These are phyloP conservation scores for Strigomonas galati DNA, from an alignment of 208 protist genomes.

Conservation along the genomic window DNA sequence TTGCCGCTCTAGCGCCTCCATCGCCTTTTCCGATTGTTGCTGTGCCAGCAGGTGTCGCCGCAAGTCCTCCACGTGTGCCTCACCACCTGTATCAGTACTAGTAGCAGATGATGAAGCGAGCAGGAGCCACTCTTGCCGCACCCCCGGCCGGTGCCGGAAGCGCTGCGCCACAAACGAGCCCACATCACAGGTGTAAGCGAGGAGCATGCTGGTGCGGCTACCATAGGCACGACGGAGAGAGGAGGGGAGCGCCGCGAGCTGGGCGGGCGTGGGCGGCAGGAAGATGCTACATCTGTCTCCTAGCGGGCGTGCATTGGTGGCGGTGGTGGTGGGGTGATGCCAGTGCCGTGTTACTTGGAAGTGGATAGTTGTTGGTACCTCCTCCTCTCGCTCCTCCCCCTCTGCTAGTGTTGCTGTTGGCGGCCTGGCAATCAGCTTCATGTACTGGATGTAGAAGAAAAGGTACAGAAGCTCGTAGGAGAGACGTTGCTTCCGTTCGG, in stretches of 20 bases:
- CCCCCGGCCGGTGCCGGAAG: not conserved
- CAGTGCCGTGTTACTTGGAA: too few relatives aligned
- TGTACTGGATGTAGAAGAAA: conserved; percentile 17
- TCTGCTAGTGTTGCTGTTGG: too few relatives aligned
- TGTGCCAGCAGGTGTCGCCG: not conserved
- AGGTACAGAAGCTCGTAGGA: conserved; percentile 47
- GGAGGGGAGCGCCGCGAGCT: not conserved
- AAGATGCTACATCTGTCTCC: not conserved
- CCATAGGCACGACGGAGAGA: not conserved
- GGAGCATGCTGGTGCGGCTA: not conserved
- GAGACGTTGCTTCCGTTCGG: conserved; percentile 29
- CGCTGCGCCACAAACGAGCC: not conserved
- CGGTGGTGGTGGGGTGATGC: not conserved
- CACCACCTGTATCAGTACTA: not conserved
- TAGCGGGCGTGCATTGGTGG: not conserved
- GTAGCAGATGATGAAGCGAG: not conserved
- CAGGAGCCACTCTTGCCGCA: not conserved
- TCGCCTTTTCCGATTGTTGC: not conserved
- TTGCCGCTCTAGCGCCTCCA: too few relatives aligned
- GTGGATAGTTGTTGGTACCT: too few relatives aligned
- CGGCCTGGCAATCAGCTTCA: not conserved
- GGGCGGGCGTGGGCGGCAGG: not conserved
- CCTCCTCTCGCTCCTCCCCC: not conserved
- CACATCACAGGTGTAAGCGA: not conserved
- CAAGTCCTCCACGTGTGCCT: not conserved